Base-by-base conservation (phyloP, 352 stramenopile species). In the Phytophthora cryptogea region DNA sequence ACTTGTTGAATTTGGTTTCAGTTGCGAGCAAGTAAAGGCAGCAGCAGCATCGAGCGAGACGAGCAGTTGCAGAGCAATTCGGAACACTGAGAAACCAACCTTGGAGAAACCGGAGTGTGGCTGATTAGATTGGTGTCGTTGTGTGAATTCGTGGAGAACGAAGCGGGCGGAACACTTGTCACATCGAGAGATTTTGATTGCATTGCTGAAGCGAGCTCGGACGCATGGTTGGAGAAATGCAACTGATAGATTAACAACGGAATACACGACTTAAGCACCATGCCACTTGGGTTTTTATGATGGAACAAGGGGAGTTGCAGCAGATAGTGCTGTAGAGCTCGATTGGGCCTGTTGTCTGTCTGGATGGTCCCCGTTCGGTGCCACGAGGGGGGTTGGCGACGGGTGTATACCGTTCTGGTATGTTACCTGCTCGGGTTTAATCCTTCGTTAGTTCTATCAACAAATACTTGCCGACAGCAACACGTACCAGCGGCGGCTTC, bases 231-330 rank as follows among this genome's bases (percentile, higher is more conserved):
- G 55, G 54, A 63, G 20, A 68, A 59, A 59, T 70, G 66, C 50
- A 63, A 54, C 46, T 37, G 54, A 74, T 74, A 74, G 66, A 70
- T 45, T 69, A 73, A 66, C 56, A 66, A 55, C 27, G 49, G 33
- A 72, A 72, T 72, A 68, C 51, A 70, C 40, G 23, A 55, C 28
- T 28, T n/a, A 37, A 43, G 59, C 39, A 52, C 35, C 44, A 71
- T 11, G 26, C n/a, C 31, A 62, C 20, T 54, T 46, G 43, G 11
- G 4, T 42, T 40, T 40, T 54, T 65, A 59, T 59, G 56, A 54
- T 55, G 56, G 32, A 44, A 70, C 56, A 36, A 70, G 63, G 33
- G 63, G 56, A 10, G 57, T 66, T 49, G 47, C 35, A 43, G 48
- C 43, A 11, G 62, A 66, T 11, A 56, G 16, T 4, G 35, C 11